phyloP scores from a whole-genome alignment of 495 filamentous ascomycete genomes.

The Podospora appendiculata region DNA sequence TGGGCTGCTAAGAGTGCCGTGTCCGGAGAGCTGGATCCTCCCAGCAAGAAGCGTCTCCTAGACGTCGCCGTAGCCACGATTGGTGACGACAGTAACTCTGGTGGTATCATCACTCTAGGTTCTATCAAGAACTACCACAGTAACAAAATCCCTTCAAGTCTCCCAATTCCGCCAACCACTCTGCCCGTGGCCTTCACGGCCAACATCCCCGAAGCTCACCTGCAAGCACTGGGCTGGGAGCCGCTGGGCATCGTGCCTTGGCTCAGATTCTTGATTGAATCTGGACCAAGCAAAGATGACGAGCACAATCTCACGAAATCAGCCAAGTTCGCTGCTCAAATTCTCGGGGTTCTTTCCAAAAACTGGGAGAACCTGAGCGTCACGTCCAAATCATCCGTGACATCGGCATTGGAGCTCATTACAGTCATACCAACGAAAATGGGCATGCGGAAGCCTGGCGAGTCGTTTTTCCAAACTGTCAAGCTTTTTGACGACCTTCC shows the following conservation, averaged over 20 bases:
- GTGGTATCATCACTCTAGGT: conserved; percentile 66
- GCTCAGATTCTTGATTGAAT: conserved; percentile 68
- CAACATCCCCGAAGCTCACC: conserved; percentile 45
- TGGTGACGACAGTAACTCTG: conserved; percentile 51
- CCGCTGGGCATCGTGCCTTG: conserved; percentile 76
- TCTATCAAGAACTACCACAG: conserved; percentile 67
- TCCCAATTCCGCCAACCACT: conserved; percentile 76
- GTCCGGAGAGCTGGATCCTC: conserved; percentile 56
- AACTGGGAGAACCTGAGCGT: conserved; percentile 71
- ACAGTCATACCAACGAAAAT: conserved; percentile 84
- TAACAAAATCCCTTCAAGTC: conserved; percentile 66
- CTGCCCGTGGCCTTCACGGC: conserved; percentile 71
- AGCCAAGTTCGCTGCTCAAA: conserved; percentile 64
- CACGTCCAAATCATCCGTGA: conserved; percentile 56
- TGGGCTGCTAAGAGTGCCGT: conserved; percentile 68
- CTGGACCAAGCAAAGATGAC: conserved; percentile 33
- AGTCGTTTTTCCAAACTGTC: conserved; percentile 89
- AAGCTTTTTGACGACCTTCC: conserved; percentile 92
- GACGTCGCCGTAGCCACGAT: conserved; percentile 75
- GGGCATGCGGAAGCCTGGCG: conserved; percentile 79
- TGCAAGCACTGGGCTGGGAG: conserved; percentile 76
- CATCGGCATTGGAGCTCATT: conserved; percentile 51
- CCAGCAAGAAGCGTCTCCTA: conserved; percentile 57
- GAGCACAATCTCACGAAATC: conserved; percentile 55
- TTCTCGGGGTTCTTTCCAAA: conserved; percentile 77